Conservation (phyloP, 192 early-diverging fungal genomes). For the Backusella morwellensis region DNA sequence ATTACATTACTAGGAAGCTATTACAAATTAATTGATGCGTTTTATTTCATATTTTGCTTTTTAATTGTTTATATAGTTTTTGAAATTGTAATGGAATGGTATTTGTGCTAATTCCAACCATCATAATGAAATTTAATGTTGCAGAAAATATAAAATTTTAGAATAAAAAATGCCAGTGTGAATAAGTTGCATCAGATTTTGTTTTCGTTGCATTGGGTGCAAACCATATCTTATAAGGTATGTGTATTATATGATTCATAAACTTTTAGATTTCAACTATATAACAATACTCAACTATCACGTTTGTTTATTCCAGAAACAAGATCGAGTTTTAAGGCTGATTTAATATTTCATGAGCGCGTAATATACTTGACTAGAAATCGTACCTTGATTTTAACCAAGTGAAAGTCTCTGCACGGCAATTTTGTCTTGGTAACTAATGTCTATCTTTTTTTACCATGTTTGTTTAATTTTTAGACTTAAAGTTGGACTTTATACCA, state of each 20-base stretch:
- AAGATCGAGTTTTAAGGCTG: not conserved
- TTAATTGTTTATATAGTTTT: not conserved
- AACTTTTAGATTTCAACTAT: too few relatives aligned
- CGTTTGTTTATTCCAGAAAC: not conserved
- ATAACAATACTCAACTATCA: not conserved
- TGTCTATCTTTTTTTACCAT: too few relatives aligned
- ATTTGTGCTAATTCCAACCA: slow-evolving; percentile 3
- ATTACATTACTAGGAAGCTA: not conserved
- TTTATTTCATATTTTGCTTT: not conserved
- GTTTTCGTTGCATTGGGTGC: not conserved
- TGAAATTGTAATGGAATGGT: not conserved
- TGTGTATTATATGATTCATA: not conserved
- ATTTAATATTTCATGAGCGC: not conserved
- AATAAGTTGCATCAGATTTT: not conserved
- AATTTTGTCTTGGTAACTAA: too few relatives aligned
- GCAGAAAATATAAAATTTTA: not conserved
- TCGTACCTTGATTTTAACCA: not conserved
- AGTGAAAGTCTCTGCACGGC: not conserved
- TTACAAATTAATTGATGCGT: not conserved
- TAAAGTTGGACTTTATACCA: too few relatives aligned
- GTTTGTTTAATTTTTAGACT: too few relatives aligned
- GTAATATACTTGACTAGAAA: not conserved
- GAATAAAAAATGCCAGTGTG: not conserved
- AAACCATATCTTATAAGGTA: not conserved
- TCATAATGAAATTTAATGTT: not conserved